Base-by-base conservation (phyloP, 495 filamentous ascomycete species). In the Halenospora varia region DNA sequence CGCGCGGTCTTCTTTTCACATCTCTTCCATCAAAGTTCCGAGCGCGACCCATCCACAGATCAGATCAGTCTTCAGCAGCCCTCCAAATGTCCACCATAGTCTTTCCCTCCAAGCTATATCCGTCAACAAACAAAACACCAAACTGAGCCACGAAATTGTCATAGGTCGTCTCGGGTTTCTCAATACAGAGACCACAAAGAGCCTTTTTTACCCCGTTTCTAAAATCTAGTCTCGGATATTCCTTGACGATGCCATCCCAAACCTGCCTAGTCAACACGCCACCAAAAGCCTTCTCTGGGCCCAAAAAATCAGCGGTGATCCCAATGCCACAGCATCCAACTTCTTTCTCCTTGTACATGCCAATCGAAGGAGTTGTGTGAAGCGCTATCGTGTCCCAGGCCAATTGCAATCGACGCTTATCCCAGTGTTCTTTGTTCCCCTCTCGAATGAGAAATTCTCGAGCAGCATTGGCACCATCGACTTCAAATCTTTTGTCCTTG, bases 321-420 rank as follows among this genome's bases (percentile, higher is more conserved):
- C 79, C 82, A 2, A 73, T 51, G 23, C 57, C 45, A 4, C 65
- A 64, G 3, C 69, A 61, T n/a, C 52, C 55, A 3, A 82, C 79
- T 42, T 79, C 78, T 0, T 65, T 62, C 55, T 79, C 70, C 58
- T 78, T 78, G 64, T 76, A 68, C 40, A 53, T 39, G 0, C 70
- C 71, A 48, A 84, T 75, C 8, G 56, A 65, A 0, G 40, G 39
- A 2, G 73, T 74, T 1, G 75, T 72, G 55, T 82, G 78, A 23
- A 83, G 64, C 0, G 80, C 79, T 52, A 83, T 81, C 1, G 74
- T 61, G 64, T 83, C 80, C 80, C 79, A 85, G 4, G 80, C 68
- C 2, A 77, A 66, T 60, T 79, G 75, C 1, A 73, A 23, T 0
- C 72, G 62, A 19, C 65, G 63, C 41, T 69, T 49, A 39, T 75